Percentiles rank a stretch among this genome's conserved stretches.
phyloP scores from a whole-genome alignment of 129 eudicot species.

The Centella asiatica region DNA sequence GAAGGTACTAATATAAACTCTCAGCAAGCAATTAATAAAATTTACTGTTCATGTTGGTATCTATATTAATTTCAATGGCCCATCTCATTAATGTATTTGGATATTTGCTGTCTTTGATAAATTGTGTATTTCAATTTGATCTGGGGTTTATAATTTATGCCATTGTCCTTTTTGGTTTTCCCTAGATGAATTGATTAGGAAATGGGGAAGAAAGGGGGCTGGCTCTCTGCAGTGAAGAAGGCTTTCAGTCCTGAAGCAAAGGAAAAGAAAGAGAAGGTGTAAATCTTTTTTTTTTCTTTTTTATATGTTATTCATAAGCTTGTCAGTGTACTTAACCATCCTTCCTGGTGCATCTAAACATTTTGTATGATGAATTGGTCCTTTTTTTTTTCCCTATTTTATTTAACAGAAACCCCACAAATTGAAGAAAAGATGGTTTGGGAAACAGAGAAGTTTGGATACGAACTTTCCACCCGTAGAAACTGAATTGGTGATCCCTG shows the following conservation, averaged over 20 bases:
- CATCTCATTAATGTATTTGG: not conserved
- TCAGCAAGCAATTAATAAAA: not conserved
- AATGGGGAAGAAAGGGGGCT: slow-evolving; percentile 66
- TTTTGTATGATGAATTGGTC: slow-evolving; percentile 3
- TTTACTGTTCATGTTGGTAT: slow-evolving; percentile 4
- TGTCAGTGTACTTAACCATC: no score
- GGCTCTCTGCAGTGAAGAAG: slow-evolving; percentile 68
- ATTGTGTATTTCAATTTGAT: slow-evolving; percentile 8
- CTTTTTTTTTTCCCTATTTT: not conserved
- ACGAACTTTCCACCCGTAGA: slow-evolving; percentile 20
- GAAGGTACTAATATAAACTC: not conserved
- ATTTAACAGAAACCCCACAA: slow-evolving; percentile 33
- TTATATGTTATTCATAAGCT: not conserved
- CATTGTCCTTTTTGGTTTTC: slow-evolving; percentile 8
- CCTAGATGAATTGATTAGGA: slow-evolving; percentile 43
- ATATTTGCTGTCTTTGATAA: not conserved
- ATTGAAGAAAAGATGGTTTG: slow-evolving; percentile 52
- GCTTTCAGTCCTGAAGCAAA: slow-evolving; percentile 56
- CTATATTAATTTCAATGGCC: slow-evolving; percentile 6
- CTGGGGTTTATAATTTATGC: slow-evolving; percentile 13
- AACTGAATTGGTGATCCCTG: slow-evolving; percentile 15
- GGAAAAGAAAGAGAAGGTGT: slow-evolving; percentile 50
- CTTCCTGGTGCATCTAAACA: not conserved
- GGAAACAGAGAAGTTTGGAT: slow-evolving; percentile 36
- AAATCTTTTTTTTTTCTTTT: not conserved